Conservation (phyloP, 2,329 filamentous ascomycete genomes). For the Neopestalotiopsis sp. region DNA sequence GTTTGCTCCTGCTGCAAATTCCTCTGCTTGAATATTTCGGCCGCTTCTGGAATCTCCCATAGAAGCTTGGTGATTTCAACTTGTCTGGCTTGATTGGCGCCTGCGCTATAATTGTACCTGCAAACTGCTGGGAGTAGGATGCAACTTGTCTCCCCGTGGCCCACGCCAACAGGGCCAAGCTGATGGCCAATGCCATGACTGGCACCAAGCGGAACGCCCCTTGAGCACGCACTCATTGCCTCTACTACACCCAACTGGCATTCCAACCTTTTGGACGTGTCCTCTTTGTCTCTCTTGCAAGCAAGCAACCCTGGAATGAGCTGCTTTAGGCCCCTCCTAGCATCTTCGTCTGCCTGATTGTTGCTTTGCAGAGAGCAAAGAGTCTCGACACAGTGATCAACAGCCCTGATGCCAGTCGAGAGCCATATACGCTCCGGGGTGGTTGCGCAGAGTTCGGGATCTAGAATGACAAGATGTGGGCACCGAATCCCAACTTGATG, state of each 20-base stretch:
- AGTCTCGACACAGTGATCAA: conserved; percentile 40
- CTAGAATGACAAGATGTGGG: conserved; percentile 60
- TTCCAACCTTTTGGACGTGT: conserved; percentile 48
- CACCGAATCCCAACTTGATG: conserved; percentile 41
- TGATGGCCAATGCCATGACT: conserved; percentile 60
- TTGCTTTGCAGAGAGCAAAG: conserved; percentile 33
- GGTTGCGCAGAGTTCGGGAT: conserved; percentile 54
- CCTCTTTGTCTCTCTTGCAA: conserved; percentile 33
- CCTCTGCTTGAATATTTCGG: conserved; percentile 38
- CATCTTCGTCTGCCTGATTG: conserved; percentile 27
- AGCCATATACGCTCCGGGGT: conserved; percentile 62
- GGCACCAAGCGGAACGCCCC: conserved; percentile 49
- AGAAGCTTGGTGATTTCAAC: conserved; percentile 44
- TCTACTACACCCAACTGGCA: conserved; percentile 57
- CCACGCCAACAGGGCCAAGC: conserved; percentile 60
- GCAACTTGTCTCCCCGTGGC: conserved; percentile 66
- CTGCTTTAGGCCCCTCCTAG: conserved; percentile 25
- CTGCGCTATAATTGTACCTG: conserved; percentile 55
- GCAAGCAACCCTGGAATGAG: conserved; percentile 31
- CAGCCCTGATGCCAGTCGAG: conserved; percentile 52
- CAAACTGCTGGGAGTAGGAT: conserved; percentile 60
- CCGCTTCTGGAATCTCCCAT: conserved; percentile 40
- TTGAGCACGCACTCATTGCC: conserved; percentile 53
- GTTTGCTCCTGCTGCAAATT: conserved; percentile 34
- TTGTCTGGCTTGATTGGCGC: conserved; percentile 47